phyloP scores from a whole-genome alignment of 2,329 filamentous ascomycete species.

The Graphiopsis chlorocephala region DNA sequence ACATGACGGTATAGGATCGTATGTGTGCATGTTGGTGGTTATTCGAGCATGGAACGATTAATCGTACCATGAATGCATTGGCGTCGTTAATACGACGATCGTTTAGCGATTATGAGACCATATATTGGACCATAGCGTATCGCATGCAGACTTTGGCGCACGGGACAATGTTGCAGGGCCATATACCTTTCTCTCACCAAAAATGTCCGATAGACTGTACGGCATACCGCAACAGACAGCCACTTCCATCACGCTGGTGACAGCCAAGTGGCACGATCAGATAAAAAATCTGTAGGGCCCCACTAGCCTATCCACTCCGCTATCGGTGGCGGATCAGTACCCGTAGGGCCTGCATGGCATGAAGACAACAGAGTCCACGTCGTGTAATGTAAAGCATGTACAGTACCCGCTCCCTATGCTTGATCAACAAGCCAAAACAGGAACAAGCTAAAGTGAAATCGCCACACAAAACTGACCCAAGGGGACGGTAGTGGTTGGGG shows the following conservation, averaged over 20 bases:
- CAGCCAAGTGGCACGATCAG: conserved; percentile 10
- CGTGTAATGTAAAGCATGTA: background rate
- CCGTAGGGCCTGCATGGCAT: background rate
- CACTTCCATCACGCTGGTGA: background rate
- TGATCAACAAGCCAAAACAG: no score
- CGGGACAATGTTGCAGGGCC: background rate
- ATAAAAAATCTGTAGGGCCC: conserved; percentile 10
- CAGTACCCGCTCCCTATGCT: no score
- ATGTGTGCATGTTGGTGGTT: background rate
- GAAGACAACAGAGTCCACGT: background rate
- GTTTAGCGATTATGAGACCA: background rate
- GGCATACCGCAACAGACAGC: background rate
- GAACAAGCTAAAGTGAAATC: background rate
- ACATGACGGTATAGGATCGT: background rate
- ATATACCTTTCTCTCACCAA: background rate
- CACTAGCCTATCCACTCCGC: conserved; percentile 6
- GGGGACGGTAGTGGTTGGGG: conserved; percentile 1
- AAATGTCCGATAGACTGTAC: background rate
- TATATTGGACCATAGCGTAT: background rate
- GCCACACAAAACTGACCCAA: background rate
- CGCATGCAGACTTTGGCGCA: background rate
- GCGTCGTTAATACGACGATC: background rate
- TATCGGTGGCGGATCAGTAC: conserved; percentile 8
- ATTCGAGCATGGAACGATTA: background rate
- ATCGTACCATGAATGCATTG: background rate